Evolutionary conservation across 2,329 filamentous ascomycete species (phyloP), one percentile per base, ranked within the genome.

Genomic region (Pseudocercospora vitis): DNA sequence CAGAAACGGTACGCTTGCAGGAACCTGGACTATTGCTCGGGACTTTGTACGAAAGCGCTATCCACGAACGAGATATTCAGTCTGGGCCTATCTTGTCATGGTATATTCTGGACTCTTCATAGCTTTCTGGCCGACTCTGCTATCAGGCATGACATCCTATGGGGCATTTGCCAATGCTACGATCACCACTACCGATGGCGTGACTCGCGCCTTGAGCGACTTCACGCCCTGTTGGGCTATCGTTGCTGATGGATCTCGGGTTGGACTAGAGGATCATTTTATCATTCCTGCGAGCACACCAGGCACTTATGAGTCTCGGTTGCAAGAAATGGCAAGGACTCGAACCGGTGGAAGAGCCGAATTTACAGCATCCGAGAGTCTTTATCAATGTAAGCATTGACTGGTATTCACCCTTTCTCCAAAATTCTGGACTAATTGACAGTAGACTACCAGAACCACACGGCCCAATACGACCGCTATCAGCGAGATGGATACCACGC

Each of bases 111-210:
- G 48, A 11, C 21, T 50, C 2, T 50, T 39, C 23, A 40, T 50
- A 7, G 24, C 21, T 9, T 11, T 28, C 23, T 50, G 33, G 19
- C 48, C 48, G 14, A 50, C 48, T 7, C 18, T 50, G n/a, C 12
- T 50, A 1, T 31, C 33, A 6, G 48, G 33, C 6, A 42, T 42
- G 48, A 50, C 48, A 18, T 40, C 33, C 14, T 50, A 50, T 8
- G 48, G 48, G 4, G 32, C 48, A 7, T 26, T 50, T 21, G n/a
- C 35, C 7, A 47, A 11, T 19, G 44, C 44, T 18, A 23, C 16
- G 18, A 28, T 31, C 16, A 31, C 44, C 2, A 12, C 21, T 7
- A 9, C 4, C 19, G 16, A 33, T 31, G 29, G 29, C 26, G 26
- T 12, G 24, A 19, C 24, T 18, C 16, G n/a, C 18, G 26, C 26